phyloP scores from a whole-genome alignment of 202 grass and related monocot genomes.

The Zizania palustris region DNA sequence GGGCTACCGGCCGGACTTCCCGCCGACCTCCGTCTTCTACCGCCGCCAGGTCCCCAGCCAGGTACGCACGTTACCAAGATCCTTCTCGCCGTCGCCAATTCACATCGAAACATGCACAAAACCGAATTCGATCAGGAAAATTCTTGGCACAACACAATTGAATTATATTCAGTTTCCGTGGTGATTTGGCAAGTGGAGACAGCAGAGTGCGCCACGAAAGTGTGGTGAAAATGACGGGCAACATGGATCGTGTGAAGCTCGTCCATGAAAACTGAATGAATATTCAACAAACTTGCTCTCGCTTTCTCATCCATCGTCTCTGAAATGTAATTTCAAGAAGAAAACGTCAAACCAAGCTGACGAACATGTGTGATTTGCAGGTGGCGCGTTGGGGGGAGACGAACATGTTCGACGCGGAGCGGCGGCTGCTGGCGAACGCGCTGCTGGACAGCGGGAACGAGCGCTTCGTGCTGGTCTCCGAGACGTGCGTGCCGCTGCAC shows the following conservation, averaged over 20 bases:
- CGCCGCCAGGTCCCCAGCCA: slow-evolving; percentile 74
- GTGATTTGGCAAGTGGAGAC: neutral
- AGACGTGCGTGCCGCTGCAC: slow-evolving; percentile 70
- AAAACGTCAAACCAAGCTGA: neutral
- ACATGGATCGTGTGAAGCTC: neutral
- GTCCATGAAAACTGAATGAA: neutral
- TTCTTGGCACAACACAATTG: neutral
- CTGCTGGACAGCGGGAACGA: slow-evolving; percentile 73
- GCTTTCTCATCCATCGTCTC: neutral
- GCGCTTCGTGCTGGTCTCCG: slow-evolving; percentile 83
- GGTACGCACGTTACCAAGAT: slow-evolving; percentile 46
- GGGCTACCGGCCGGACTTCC: slow-evolving; percentile 50
- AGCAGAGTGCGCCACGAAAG: neutral
- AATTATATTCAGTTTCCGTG: neutral
- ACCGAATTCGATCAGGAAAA: neutral
- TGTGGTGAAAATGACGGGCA: slow-evolving; percentile 2
- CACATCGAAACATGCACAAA: too few species aligned
- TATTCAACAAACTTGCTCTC: neutral
- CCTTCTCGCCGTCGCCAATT: neutral
- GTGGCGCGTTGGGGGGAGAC: slow-evolving; percentile 54
- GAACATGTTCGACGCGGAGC: slow-evolving; percentile 76
- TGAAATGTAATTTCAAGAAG: neutral
- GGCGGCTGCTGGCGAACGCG: slow-evolving; percentile 77
- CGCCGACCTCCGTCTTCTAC: slow-evolving; percentile 68
- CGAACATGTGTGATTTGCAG: slow-evolving; percentile 28